Base-by-base conservation (phyloP, 179 eudicot species). In the Nepenthes alata region DNA sequence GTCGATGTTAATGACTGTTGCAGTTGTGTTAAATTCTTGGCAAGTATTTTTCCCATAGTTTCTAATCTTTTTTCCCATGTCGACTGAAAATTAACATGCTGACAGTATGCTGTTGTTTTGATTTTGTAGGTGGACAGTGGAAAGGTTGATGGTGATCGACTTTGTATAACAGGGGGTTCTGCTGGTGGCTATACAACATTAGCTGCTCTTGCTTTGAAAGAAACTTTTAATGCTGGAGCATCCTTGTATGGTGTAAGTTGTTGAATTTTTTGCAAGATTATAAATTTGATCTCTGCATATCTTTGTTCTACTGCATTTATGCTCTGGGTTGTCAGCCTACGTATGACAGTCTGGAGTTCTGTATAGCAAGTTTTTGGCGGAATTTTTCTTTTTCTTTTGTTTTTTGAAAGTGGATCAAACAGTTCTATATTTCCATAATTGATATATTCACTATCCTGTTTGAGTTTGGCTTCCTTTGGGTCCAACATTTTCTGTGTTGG, bases 111-210 rank as follows among this genome's bases (percentile, higher is more conserved):
- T 4, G 2, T 39, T 44, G 64, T 37, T 50, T 67, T 64, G 38
- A 37, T 47, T 63, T 66, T 71, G 52, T 67, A 91, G 98, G 96
- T 80, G 63, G 89, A 83, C 64, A 74, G 65, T 35, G 98, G 95
- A 61, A 87, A 76, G 74, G 97, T 78, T 56, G 95, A 93, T 75
- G 75, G 77, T 60, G 73, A 78, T 67, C 77, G 93, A 66, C 79
- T 93, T 52, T 93, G 97, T 65, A 89, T 93, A 52, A 75, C 91
- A 16, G 98, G 98, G 48, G 84, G 95, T 58, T 93, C 98, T 74
- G 98, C 98, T 57, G 98, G 98, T 66, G 97, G 98, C 50, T 93
- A 89, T 77, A 89, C 98, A 53, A 89, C 96, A 58, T 74, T 93
- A 70, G 93, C 97, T 73, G 90, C 97, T 72, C 98, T 93, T 80